These are phyloP conservation scores for Phlebopus sp. DNA, from an alignment of 1,284 basidiomycete genomes.

Conservation along the genomic window DNA sequence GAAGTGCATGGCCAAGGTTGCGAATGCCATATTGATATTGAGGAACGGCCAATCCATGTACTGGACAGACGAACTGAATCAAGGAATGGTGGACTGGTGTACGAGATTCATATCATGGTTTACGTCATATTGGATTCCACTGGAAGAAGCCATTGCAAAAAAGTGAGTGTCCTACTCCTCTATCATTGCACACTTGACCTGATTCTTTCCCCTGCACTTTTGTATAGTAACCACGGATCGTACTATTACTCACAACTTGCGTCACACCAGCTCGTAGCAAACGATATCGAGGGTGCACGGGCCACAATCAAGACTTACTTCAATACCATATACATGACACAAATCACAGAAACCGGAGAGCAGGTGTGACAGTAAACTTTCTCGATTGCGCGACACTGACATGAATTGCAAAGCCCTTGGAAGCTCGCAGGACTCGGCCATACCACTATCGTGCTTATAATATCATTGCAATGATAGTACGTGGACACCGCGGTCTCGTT, in stretches of 20 bases:
- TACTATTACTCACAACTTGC: slow-evolving; percentile 53
- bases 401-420: slow-evolving; percentile 40
- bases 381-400: neutral
- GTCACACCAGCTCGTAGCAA: slow-evolving; percentile 46
- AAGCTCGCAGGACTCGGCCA: slow-evolving; percentile 57
- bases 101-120: slow-evolving; percentile 55
- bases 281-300: slow-evolving; percentile 42
- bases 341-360: slow-evolving; percentile 48
- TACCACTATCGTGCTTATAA: slow-evolving; percentile 69
- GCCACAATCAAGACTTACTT: slow-evolving; percentile 45
- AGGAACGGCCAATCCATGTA: slow-evolving; percentile 46
- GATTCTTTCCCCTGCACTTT: slow-evolving; percentile 15
- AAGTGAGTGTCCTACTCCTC: slow-evolving; percentile 46
- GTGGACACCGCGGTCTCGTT: slow-evolving; percentile 17
- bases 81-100: slow-evolving; percentile 45
- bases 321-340: slow-evolving; percentile 39
- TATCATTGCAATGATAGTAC: slow-evolving; percentile 64
- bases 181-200: slow-evolving; percentile 25
- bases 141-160: slow-evolving; percentile 44
- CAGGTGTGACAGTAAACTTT: slow-evolving; percentile 34
- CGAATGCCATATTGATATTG: slow-evolving; percentile 55
- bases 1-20: slow-evolving; percentile 60
- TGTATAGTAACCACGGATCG: slow-evolving; percentile 56
- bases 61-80: slow-evolving; percentile 56
- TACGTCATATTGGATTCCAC: slow-evolving; percentile 48